phyloP scores from a whole-genome alignment of 2,329 filamentous ascomycete species.

The Colletotrichum sp. region DNA sequence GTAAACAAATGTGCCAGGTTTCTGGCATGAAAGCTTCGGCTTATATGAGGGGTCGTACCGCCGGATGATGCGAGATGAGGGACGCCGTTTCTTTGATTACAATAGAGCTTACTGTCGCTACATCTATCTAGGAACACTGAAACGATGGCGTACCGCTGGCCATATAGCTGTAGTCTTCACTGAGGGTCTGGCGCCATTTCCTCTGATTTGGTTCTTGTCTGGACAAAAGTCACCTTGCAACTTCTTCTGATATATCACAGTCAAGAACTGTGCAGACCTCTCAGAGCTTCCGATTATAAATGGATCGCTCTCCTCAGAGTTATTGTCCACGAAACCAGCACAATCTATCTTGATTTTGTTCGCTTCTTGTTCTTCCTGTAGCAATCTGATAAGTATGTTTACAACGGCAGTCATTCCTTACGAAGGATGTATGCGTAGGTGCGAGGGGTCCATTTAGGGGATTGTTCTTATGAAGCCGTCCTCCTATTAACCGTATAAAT shows the following conservation, averaged over 20 bases:
- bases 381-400: too few relatives aligned
- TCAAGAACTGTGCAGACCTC: neutral
- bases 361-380: too few relatives aligned
- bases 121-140: too few relatives aligned
- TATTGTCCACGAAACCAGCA: neutral
- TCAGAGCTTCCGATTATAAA: neutral
- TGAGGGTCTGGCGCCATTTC: neutral
- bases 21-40: neutral
- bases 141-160: too few relatives aligned
- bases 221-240: rapidly evolving
- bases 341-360: too few relatives aligned
- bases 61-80: neutral
- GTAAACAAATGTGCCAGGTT: rapidly evolving
- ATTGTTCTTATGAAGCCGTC: neutral
- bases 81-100: neutral
- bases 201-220: neutral
- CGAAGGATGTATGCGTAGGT: neutral
- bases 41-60: neutral
- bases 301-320: neutral
- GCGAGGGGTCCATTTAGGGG: neutral
- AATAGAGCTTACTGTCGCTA: too few relatives aligned
- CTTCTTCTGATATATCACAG: neutral
- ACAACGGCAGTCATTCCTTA: rapidly evolving
- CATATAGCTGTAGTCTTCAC: too few relatives aligned
- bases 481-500: neutral